Conservation (phyloP, 164 flowering plant genomes). For the Saururus chinensis region DNA sequence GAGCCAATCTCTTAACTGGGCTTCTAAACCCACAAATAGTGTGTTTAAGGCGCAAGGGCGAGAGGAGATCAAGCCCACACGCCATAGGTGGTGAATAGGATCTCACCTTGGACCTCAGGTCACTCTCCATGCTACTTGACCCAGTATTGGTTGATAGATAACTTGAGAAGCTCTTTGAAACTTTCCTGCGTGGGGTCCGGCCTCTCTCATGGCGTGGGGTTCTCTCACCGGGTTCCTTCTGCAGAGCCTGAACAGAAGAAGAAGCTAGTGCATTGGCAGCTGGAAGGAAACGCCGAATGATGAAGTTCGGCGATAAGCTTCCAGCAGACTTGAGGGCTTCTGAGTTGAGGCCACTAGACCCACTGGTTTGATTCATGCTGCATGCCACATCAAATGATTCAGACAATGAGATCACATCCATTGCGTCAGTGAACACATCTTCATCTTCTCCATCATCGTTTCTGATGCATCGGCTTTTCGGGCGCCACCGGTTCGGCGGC, state of each 20-base stretch:
- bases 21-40: conserved; percentile 37
- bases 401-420: conserved; percentile 43
- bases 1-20: conserved; percentile 16
- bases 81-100: conserved; percentile 19
- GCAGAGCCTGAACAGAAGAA: conserved; percentile 11
- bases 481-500: conserved; percentile 36
- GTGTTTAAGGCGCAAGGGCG: conserved; percentile 43
- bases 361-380: background rate
- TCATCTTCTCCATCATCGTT: conserved; percentile 10
- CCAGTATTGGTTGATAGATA: conserved; percentile 4
- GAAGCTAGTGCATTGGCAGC: conserved; percentile 56
- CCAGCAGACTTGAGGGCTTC: conserved; percentile 11
- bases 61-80: conserved; percentile 36
- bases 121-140: background rate
- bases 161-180: background rate
- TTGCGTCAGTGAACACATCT: conserved; percentile 32
- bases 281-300: conserved; percentile 56
- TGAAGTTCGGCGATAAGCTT: conserved; percentile 34
- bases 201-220: background rate
- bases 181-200: background rate
- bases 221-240: background rate
- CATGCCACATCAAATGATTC: conserved; percentile 19
- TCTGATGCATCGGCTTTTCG: background rate
- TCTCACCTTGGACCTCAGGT: background rate
- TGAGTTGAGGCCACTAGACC: conserved; percentile 15